Evolutionary conservation across 2,329 filamentous ascomycete genomes (phyloP), one percentile per base, ranked within the genome.

Genomic region (Arachnomyces sp.): DNA sequence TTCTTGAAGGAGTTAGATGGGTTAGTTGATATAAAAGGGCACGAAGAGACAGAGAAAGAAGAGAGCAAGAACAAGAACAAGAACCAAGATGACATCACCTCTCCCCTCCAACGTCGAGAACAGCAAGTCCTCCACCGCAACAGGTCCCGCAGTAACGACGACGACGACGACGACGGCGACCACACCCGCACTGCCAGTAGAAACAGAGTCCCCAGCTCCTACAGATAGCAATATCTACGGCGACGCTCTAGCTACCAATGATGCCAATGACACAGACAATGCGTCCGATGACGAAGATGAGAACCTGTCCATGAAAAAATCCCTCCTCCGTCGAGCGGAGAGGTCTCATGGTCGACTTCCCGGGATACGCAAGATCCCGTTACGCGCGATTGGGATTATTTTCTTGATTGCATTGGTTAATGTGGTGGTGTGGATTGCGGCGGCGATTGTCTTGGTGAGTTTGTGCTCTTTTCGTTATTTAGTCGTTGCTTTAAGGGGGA

Each of bases 371-470:
- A 73, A 68, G 42, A 65, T 81, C 3, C 78, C 77, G 1, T 68
- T 78, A 3, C 59, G 69, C 1, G 76, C 73, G 0, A 63, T 81
- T 30, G 72, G 70, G 1, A 77, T 80, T 21, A 78, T 81, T 18
- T 34, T 69, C 2, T 58, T 73, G 1, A 59, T 82, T 31, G 64
- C 72, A 1, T 36, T 69, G 3, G 56, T 78, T 38, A 81, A 82
- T 55, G 51, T 73, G 3, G 38, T 76, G 2, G 73, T 77, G 7
- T 82, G 78, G 78, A 65, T 72, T 36, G 72, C 69, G 15, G 72
- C 73, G 7, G 77, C 69, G 7, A 68, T 80, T 45, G 71, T 81
- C 3, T 53, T 80, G 50, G 74, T 76, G 64, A 35, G 66, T 53
- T 5, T 11, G 3, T 38, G 29, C 28, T 9, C 11, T 31, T 35